These are phyloP conservation scores for Candida lessepsii DNA, from an alignment of 805 yeast species.

Conservation along the genomic window DNA sequence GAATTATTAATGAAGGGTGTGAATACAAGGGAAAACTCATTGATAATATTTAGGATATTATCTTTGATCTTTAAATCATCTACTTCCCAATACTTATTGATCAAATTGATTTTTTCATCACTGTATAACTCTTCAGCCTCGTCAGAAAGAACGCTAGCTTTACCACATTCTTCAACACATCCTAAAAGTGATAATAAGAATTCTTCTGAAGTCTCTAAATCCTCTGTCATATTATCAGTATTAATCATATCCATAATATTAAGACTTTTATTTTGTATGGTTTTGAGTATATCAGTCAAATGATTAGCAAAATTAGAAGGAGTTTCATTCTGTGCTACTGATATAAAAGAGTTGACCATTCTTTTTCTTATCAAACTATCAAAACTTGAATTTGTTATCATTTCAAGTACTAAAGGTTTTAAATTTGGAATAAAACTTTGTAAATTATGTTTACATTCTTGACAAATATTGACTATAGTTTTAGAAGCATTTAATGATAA, in stretches of 20 bases:
- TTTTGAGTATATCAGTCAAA: slow-evolving; percentile 19
- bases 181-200: slow-evolving; percentile 56
- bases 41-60: slow-evolving; percentile 40
- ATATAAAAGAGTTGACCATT: slow-evolving; percentile 59
- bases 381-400: slow-evolving; percentile 40
- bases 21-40: slow-evolving; percentile 41
- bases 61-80: slow-evolving; percentile 49
- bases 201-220: slow-evolving; percentile 27
- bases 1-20: slow-evolving; percentile 40
- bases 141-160: slow-evolving; percentile 63
- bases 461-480: slow-evolving; percentile 59
- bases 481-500: slow-evolving; percentile 40
- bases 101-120: slow-evolving; percentile 27
- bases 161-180: slow-evolving; percentile 70
- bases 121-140: slow-evolving; percentile 41
- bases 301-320: slow-evolving; percentile 34
- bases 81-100: slow-evolving; percentile 42
- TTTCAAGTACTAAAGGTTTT: slow-evolving; percentile 45
- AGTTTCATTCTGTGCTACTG: slow-evolving; percentile 51
- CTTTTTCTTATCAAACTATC: slow-evolving; percentile 55
- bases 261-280: slow-evolving; percentile 15
- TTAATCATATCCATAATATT: slow-evolving; percentile 8
- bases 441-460: slow-evolving; percentile 48
- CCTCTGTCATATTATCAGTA: slow-evolving; percentile 19
- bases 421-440: slow-evolving; percentile 45